A percentile compares a stretch with the other conserved stretches of the same genome.
These are phyloP conservation scores for Phyllosticta paracitricarpa DNA, from an alignment of 2,329 filamentous ascomycete genomes.

Conservation along the genomic window DNA sequence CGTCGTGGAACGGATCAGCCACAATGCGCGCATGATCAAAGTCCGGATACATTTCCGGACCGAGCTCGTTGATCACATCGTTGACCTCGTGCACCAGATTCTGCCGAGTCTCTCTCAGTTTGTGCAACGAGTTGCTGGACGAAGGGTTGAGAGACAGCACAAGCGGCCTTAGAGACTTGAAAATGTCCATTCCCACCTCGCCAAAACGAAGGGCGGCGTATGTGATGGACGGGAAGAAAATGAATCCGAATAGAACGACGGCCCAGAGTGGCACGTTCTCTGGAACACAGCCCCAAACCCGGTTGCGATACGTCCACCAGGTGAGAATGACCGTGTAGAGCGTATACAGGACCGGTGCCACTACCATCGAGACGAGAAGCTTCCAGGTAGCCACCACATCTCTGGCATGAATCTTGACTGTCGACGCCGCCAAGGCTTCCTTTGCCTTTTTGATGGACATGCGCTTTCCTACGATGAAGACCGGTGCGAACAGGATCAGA, in stretches of 20 bases:
- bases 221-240: constrained; percentile 77
- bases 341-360: constrained; percentile 25
- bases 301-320: constrained; percentile 43
- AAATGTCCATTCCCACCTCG: constrained; percentile 97
- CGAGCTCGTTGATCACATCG: constrained; percentile 85
- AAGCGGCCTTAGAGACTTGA: constrained; percentile 86
- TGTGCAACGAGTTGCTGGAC: constrained; percentile 73
- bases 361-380: constrained; percentile 29
- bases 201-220: constrained; percentile 91
- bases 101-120: constrained; percentile 61
- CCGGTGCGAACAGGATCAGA: constrained; percentile 64
- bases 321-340: constrained; percentile 24
- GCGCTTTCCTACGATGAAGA: constrained; percentile 28
- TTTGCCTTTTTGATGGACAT: constrained; percentile 29
- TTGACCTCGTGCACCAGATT: constrained; percentile 75
- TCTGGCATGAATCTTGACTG: constrained; percentile 29
- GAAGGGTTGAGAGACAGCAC: constrained; percentile 75
- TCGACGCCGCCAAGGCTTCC: constrained; percentile 30
- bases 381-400: constrained; percentile 35
- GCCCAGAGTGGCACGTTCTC: constrained; percentile 70
- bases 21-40: constrained; percentile 40
- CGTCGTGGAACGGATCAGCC: constrained; percentile 21
- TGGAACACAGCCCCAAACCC: constrained; percentile 73
- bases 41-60: constrained; percentile 94
- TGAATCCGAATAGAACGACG: constrained; percentile 63